Percentiles rank a stretch among this genome's conserved stretches.
Conservation (phyloP, 2,329 filamentous ascomycete genomes). For the Verticillium klebahnii region DNA sequence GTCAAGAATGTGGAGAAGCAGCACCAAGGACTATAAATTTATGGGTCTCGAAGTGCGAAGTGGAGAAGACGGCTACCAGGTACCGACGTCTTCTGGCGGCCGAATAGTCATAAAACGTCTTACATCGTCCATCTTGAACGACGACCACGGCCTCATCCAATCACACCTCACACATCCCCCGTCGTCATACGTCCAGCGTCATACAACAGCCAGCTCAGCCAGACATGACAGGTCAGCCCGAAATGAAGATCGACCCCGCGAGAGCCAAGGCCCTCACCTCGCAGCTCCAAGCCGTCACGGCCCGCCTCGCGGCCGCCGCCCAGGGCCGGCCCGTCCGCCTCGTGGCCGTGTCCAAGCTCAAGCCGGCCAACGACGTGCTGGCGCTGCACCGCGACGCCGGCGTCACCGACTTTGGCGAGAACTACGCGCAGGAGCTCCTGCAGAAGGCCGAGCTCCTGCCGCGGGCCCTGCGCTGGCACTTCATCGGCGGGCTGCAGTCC, state of each 20-base stretch:
- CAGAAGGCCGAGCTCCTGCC: constrained; percentile 84
- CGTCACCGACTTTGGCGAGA: constrained; percentile 88
- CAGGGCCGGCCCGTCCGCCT: constrained; percentile 67
- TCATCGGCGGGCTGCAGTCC: constrained; percentile 90
- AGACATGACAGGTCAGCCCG: constrained; percentile 16
- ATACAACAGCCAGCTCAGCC: no score
- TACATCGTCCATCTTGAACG: no score
- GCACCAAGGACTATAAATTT: no score
- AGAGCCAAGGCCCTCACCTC: constrained; percentile 59
- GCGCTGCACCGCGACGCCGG: constrained; percentile 62
- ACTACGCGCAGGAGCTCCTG: constrained; percentile 85
- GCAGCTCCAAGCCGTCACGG: constrained; percentile 56
- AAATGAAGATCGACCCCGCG: constrained; percentile 59
- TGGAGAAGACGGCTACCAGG: no score
- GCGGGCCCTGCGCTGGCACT: constrained; percentile 80
- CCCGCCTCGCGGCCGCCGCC: constrained; percentile 50
- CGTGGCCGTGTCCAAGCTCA: constrained; percentile 94
- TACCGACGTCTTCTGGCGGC: no score
- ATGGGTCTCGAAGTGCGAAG: no score
- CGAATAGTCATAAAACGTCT: no score
- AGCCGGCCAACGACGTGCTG: constrained; percentile 86
- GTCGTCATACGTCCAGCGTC: no score
- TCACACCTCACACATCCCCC: no score
- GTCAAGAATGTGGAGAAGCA: no score
- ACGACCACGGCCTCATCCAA: no score